Percentiles rank a stretch among this genome's conserved stretches.
phyloP scores from a whole-genome alignment of 805 yeast species.

The Saturnispora mendoncae region DNA sequence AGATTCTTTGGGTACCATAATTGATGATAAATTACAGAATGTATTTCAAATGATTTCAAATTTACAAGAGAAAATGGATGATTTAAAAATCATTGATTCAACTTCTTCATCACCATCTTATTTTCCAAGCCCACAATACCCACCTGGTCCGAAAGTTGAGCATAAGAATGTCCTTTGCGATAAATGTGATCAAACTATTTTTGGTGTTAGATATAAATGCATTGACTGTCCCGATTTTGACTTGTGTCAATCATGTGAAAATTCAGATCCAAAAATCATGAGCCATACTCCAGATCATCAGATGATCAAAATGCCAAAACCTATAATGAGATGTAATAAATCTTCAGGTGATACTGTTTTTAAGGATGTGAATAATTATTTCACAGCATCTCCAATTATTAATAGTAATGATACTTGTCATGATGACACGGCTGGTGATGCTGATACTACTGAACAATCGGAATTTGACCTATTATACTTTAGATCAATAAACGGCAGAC shows the following conservation, averaged over 20 bases:
- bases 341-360: background rate
- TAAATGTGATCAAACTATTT: conserved; percentile 22
- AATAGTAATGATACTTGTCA: too few relatives aligned
- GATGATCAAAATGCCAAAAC: conserved; percentile 20
- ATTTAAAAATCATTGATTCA: background rate
- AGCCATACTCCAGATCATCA: conserved; percentile 22
- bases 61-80: conserved; percentile 5
- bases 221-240: conserved; percentile 45
- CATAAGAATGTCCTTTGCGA: conserved; percentile 26
- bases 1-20: background rate
- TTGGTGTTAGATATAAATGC: conserved; percentile 44
- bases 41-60: background rate
- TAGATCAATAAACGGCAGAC: background rate
- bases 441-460: background rate
- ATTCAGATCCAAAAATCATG: conserved; percentile 11
- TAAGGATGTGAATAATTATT: background rate
- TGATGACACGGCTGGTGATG: too few relatives aligned
- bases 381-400: background rate
- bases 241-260: conserved; percentile 39
- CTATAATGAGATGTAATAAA: background rate
- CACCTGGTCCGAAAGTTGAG: too few relatives aligned
- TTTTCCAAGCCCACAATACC: too few relatives aligned
- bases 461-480: conserved; percentile 1
- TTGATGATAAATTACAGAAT: conserved; percentile 3
- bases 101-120: too few relatives aligned